These are phyloP conservation scores for Artomyces pyxidatus DNA, from an alignment of 768 basidiomycete genomes.

Conservation along the genomic window DNA sequence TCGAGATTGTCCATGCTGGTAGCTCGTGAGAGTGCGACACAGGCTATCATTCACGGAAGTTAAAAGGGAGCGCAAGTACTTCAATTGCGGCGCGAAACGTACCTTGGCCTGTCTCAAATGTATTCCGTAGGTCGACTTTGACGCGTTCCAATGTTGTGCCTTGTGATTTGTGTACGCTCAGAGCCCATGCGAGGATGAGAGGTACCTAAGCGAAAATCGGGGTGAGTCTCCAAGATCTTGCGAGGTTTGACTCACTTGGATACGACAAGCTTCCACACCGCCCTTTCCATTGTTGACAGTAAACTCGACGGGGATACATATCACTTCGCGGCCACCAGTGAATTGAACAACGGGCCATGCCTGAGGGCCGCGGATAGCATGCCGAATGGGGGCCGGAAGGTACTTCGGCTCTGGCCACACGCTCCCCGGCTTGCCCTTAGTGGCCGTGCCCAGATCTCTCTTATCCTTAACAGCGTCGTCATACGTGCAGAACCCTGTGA, in stretches of 20 bases:
- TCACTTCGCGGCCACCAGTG: constrained; percentile 34
- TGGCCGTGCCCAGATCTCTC: constrained; percentile 28
- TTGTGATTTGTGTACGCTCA: constrained; percentile 86
- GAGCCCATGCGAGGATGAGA: constrained; percentile 75
- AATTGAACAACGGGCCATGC: constrained; percentile 66
- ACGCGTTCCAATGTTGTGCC: constrained; percentile 85
- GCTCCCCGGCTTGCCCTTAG: constrained; percentile 8
- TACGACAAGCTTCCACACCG: constrained; percentile 46
- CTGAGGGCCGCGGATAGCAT: too few species aligned
- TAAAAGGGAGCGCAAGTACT: too few species aligned
- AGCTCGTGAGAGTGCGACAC: constrained; percentile 68
- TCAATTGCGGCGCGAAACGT: too few species aligned
- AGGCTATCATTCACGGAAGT: too few species aligned
- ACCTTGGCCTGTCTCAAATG: constrained; percentile 82
- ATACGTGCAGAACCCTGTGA: constrained; percentile 38
- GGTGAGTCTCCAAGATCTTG: neutral
- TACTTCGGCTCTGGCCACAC: too few species aligned
- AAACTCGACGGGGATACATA: constrained; percentile 52
- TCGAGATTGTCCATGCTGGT: constrained; percentile 58
- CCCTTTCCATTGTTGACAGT: constrained; percentile 56
- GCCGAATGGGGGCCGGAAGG: neutral
- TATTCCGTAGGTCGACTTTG: constrained; percentile 64
- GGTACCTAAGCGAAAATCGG: constrained; percentile 31
- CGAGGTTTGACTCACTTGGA: constrained; percentile 35
- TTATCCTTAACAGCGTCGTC: constrained; percentile 32